Conservation (phyloP, 2,329 filamentous ascomycete species). For the Cordyceps javanica region DNA sequence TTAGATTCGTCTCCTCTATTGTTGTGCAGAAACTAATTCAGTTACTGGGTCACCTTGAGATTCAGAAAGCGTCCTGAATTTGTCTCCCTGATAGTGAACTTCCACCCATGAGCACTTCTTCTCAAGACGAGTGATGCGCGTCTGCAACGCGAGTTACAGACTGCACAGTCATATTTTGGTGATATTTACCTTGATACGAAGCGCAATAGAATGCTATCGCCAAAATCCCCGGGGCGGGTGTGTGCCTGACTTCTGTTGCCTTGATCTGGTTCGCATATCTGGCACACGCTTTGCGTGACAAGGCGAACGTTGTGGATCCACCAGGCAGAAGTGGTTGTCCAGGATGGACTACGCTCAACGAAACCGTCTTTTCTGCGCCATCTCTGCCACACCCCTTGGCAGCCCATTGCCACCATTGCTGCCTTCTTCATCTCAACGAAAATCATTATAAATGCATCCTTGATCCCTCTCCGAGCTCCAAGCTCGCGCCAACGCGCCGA, state of each 20-base stretch:
- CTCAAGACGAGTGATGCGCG: too few species aligned
- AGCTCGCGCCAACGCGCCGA: background rate
- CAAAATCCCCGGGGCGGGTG: background rate
- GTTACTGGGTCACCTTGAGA: too few species aligned
- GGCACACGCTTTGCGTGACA: background rate
- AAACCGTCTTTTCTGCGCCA: background rate
- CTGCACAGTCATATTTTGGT: too few species aligned
- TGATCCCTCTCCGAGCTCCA: background rate
- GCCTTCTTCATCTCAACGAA: background rate
- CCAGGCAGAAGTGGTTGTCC: constrained; percentile 9
- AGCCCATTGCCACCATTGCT: background rate
- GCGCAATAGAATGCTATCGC: background rate
- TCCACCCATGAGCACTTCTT: too few species aligned
- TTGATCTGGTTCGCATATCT: constrained; percentile 6
- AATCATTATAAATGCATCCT: background rate
- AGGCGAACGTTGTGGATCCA: constrained; percentile 9
- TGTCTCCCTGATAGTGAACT: too few species aligned
- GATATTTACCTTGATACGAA: too few species aligned
- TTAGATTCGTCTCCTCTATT: too few species aligned
- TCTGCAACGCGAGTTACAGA: too few species aligned
- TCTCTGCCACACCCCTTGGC: background rate
- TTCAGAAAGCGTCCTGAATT: too few species aligned
- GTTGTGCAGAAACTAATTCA: too few species aligned
- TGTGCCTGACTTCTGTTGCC: constrained; percentile 1
- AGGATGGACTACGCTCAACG: background rate